Evolutionary conservation across 2,329 filamentous ascomycete species (phyloP).

Genomic region (Eutypella sp.): DNA sequence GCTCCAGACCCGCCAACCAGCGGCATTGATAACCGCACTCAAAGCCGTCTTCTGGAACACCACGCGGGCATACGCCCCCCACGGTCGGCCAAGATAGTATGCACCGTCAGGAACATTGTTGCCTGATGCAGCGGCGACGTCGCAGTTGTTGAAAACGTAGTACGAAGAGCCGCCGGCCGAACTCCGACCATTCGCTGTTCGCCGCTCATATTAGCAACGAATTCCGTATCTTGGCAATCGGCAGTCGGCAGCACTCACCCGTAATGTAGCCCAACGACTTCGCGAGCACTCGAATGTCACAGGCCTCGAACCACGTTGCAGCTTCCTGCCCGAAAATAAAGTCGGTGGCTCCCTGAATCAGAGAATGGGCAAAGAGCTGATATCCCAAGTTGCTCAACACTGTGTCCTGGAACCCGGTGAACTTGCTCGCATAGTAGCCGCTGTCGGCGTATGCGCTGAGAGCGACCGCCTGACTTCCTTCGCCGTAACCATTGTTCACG

Average conservation of each 20-base stretch:
- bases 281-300: slow-evolving; percentile 32
- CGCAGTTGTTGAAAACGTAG: slow-evolving; percentile 41
- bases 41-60: slow-evolving; percentile 45
- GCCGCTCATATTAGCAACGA: not conserved
- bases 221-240: not conserved
- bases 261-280: slow-evolving; percentile 33
- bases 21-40: slow-evolving; percentile 50
- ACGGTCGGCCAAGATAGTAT: slow-evolving; percentile 45
- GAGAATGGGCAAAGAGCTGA: slow-evolving; percentile 41
- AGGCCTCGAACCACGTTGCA: slow-evolving; percentile 37
- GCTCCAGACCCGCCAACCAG: slow-evolving; percentile 55
- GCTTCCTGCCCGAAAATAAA: slow-evolving; percentile 42
- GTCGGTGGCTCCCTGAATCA: slow-evolving; percentile 44
- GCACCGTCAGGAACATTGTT: slow-evolving; percentile 31
- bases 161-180: slow-evolving; percentile 28
- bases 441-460: slow-evolving; percentile 37
- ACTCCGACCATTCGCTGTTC: slow-evolving; percentile 35
- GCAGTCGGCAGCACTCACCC: slow-evolving; percentile 22
- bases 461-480: slow-evolving; percentile 41
- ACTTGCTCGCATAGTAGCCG: slow-evolving; percentile 41
- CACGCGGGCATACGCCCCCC: slow-evolving; percentile 40
- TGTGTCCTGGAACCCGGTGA: slow-evolving; percentile 46
- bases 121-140: slow-evolving; percentile 32
- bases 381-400: slow-evolving; percentile 38
- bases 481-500: slow-evolving; percentile 38